phyloP scores from a whole-genome alignment of 2,329 filamentous ascomycete genomes.

The Chalaropsis thielavioides region DNA sequence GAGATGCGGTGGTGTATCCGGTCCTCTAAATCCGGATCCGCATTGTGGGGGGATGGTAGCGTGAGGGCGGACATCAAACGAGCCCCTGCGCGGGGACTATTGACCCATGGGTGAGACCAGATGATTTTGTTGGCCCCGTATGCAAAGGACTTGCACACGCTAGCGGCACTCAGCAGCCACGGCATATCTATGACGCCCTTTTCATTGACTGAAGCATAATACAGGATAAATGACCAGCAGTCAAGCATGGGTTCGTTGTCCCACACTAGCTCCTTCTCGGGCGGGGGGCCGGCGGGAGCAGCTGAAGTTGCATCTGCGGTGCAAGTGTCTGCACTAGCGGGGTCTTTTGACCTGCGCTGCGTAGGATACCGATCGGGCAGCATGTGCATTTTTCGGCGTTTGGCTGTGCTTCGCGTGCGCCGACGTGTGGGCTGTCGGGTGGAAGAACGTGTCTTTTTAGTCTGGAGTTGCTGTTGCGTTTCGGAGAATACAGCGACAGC shows the following conservation, averaged over 20 bases:
- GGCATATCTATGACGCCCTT: not conserved
- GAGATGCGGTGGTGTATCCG: not conserved
- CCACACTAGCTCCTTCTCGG: not conserved
- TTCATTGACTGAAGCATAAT: constrained; percentile 4
- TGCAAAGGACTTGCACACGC: not conserved
- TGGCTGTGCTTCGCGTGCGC: constrained; percentile 3
- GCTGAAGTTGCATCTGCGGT: not conserved
- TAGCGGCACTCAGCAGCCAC: not conserved
- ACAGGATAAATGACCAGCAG: constrained; percentile 10
- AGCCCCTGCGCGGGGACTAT: not conserved
- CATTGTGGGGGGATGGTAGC: not conserved
- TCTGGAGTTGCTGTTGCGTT: not conserved
- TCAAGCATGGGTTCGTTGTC: constrained; percentile 9
- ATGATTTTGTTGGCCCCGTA: not conserved
- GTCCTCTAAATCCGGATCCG: not conserved
- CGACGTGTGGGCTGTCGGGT: not conserved
- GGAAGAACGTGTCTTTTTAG: not conserved
- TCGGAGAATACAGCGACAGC: constrained; percentile 6
- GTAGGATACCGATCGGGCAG: not conserved
- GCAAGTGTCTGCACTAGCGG: no score
- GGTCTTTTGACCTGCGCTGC: not conserved
- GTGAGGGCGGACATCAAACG: not conserved
- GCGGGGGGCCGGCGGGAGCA: not conserved
- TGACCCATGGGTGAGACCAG: not conserved
- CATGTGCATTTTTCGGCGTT: not conserved